Evolutionary conservation across 2,329 filamentous ascomycete genomes (phyloP), one percentile per base, ranked within the genome.

Genomic region (Periconia sp.): DNA sequence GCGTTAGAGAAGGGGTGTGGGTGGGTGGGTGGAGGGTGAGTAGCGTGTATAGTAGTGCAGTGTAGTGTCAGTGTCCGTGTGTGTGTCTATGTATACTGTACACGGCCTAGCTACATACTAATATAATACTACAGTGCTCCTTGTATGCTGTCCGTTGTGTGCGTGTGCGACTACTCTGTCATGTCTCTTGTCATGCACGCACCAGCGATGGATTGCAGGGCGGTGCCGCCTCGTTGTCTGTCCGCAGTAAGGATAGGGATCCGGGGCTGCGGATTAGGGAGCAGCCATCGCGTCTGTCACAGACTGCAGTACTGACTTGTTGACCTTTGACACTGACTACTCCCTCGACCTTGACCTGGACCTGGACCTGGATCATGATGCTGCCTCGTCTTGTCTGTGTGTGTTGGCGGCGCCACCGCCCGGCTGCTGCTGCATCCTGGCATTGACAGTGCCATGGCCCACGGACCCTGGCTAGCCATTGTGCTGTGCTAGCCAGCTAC

Each of bases 331-430:
- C 23, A 27, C 33, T 37, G 33, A 37, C 33, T 37, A n/a, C 3
- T 37, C 11, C 33, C 33, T 37, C 15, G 33, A 37, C 33, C 33
- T 37, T 37, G 33, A 37, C 33, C 13, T 27, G 23, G 23, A 27
- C 23, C 23, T 27, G 23, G 23, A 27, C 41, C 18, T 59, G 49
- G 58, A 60, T 62, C 66, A 65, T 63, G 60, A 62, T 61, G 60
- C 65, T 66, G 61, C 57, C 61, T 66, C 58, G 58, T 64, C 60
- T n/a, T 37, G 33, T 37, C 33, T 37, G 33, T 68, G 52, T 64
- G 67, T 64, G 66, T 61, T 69, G 68, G 68, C 66, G 67, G 65
- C 62, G 66, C 66, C 66, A 70, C 52, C 54, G 55, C 49, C 15
- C 11, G 33, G 11, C 58, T 6, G 52, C 33, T 44, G 23, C 23